Conservation (phyloP, 2,329 filamentous ascomycete genomes). For the Pseudopyrenochaeta lycopersici region DNA sequence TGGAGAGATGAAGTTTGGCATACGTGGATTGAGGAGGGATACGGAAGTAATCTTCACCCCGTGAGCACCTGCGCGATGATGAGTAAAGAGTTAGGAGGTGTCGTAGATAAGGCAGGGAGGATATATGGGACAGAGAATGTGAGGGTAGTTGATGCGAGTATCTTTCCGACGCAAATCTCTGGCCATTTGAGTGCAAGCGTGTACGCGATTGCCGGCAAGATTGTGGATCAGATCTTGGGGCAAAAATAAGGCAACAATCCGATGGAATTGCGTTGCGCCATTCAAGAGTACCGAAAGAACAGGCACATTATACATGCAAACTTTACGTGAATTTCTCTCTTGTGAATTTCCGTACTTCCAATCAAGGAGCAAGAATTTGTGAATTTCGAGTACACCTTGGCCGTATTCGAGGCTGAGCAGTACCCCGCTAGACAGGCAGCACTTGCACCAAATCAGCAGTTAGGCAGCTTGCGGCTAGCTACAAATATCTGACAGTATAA, state of each 20-base stretch:
- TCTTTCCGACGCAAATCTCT: conserved; percentile 44
- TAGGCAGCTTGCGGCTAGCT: too few species aligned
- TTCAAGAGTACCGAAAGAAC: too few species aligned
- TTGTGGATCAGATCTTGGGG: conserved; percentile 33
- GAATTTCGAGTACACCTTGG: too few species aligned
- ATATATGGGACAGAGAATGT: conserved; percentile 48
- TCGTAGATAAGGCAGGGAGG: conserved; percentile 41
- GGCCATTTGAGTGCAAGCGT: conserved; percentile 48
- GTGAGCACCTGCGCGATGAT: conserved; percentile 47
- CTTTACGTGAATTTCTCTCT: too few species aligned
- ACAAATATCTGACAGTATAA: too few species aligned
- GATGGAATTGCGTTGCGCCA: too few species aligned
- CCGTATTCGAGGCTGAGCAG: too few species aligned
- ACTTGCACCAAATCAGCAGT: too few species aligned
- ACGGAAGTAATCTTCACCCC: conserved; percentile 43
- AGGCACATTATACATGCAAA: too few species aligned
- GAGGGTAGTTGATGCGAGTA: conserved; percentile 50
- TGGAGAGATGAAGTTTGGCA: conserved; percentile 28
- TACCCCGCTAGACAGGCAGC: too few species aligned
- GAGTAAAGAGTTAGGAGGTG: conserved; percentile 40
- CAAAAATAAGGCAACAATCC: conserved; percentile 24
- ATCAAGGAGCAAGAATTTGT: too few species aligned
- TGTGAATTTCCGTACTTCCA: too few species aligned
- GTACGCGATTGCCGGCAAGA: conserved; percentile 50
- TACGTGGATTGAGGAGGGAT: conserved; percentile 29